Conservation (phyloP, 192 early-diverging fungal genomes). For the Coemansia sp. region DNA sequence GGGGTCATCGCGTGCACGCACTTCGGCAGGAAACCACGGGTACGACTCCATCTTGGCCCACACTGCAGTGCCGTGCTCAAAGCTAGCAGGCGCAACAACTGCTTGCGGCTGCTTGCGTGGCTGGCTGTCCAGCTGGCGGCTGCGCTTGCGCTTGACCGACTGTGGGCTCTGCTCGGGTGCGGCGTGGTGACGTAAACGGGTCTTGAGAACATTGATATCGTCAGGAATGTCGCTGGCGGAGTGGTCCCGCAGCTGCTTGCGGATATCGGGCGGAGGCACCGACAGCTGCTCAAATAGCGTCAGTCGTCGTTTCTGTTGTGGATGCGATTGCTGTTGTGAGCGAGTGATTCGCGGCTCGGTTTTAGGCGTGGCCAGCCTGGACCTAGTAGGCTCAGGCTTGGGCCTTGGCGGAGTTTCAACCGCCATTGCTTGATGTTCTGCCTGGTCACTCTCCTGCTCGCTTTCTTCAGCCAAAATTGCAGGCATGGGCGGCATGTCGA, state of each 20-base stretch:
- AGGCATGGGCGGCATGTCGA: constrained; percentile 8
- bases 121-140: constrained; percentile 1
- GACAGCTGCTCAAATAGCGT: constrained; percentile 47
- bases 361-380: constrained; percentile 2
- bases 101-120: not conserved
- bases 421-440: not conserved
- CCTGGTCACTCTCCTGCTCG: not conserved
- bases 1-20: constrained; percentile 11
- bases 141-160: no score
- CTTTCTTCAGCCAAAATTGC: not conserved
- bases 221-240: constrained; percentile 20
- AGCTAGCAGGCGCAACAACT: not conserved
- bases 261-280: constrained; percentile 40
- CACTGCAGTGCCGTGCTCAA: constrained; percentile 24
- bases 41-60: constrained; percentile 49
- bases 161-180: no score
- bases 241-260: constrained; percentile 5
- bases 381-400: not conserved
- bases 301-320: constrained; percentile 12
- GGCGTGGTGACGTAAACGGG: constrained; percentile 10
- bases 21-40: constrained; percentile 51
- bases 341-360: not conserved
- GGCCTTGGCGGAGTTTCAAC: not conserved
- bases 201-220: constrained; percentile 25
- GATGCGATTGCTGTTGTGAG: not conserved